Evolutionary conservation across 2,329 filamentous ascomycete species (phyloP), one percentile per base, ranked within the genome.

Genomic region (Botrytis medusae): DNA sequence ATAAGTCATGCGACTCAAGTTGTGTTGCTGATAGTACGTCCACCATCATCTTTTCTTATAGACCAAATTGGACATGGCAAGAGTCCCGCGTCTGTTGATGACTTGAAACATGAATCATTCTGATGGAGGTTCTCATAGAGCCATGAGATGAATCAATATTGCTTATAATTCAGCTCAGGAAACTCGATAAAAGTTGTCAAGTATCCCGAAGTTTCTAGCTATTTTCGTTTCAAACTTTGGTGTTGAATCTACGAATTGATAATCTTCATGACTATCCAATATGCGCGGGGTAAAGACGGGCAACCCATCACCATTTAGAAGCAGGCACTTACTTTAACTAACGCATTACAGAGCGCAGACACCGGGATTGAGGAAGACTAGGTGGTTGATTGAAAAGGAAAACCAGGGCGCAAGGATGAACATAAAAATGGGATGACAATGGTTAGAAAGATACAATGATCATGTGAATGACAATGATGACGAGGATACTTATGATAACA

Each of bases 171-270:
- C 3, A 14, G 1, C 25, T 25, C 4, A 51, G 8, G 22, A 51
- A 4, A 12, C 8, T 51, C 25, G 46, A 25, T 4, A 0, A 51
- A 2, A 9, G 46, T 5, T 0, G 10, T 25, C 22, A 25, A 51
- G 0, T 51, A 25, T 5, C 22, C 2, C 0, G 22, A n/a, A n/a
- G 2, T 0, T 51, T 14, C 0, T 14, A n/a, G 22, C 22, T n/a
- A 51, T 22, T n/a, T 51, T 51, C 10, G n/a, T n/a, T 14, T 14
- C 48, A 25, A 6, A n/a, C 10, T n/a, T n/a, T n/a, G 22, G 22
- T 14, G 10, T 51, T 25, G 48, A 25, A 20, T 48, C 10, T 51
- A 25, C 6, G 22, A 51, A 51, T 25, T 51, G 10, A 51, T 14
- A 51, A 51, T 51, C 2, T 12, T 51, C 46, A 14, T 12, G 10